phyloP scores from a whole-genome alignment of 2,329 filamentous ascomycete species.

The Aspergillus uvarum region DNA sequence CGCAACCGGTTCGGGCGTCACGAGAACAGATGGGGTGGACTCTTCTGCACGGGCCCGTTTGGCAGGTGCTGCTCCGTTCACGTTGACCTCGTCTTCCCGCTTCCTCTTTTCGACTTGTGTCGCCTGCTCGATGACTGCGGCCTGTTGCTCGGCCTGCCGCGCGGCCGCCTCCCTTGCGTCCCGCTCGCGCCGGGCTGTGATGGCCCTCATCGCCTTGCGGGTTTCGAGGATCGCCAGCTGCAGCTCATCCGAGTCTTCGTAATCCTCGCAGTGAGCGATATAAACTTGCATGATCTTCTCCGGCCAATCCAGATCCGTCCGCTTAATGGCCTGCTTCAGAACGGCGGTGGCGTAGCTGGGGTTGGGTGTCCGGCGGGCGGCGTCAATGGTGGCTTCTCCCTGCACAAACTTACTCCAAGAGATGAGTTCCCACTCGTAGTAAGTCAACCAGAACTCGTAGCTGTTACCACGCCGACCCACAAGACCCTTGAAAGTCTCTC shows the following conservation, averaged over 20 bases:
- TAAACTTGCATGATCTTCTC: slow-evolving; percentile 51
- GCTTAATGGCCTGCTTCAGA: slow-evolving; percentile 66
- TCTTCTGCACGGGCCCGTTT: slow-evolving; percentile 66
- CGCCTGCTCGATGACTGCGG: slow-evolving; percentile 24
- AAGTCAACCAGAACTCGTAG: slow-evolving; percentile 91
- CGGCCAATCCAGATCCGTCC: slow-evolving; percentile 51
- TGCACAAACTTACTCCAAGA: slow-evolving; percentile 61
- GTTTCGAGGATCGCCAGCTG: slow-evolving; percentile 72
- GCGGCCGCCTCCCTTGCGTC: slow-evolving; percentile 62
- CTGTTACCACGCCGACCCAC: slow-evolving; percentile 69
- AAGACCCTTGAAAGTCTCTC: slow-evolving; percentile 73
- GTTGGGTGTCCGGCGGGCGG: slow-evolving; percentile 58
- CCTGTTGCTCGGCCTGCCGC: slow-evolving; percentile 23
- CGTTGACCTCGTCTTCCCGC: slow-evolving; percentile 59
- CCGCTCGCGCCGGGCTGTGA: slow-evolving; percentile 63
- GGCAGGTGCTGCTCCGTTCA: slow-evolving; percentile 50
- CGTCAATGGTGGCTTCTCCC: slow-evolving; percentile 53
- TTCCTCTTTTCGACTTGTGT: slow-evolving; percentile 62
- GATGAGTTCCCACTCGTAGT: slow-evolving; percentile 89
- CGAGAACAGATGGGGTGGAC: slow-evolving; percentile 29
- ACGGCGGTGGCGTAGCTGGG: slow-evolving; percentile 74
- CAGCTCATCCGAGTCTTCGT: slow-evolving; percentile 75
- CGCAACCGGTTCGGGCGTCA: slow-evolving; percentile 31
- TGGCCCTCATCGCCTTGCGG: slow-evolving; percentile 64
- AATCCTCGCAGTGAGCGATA: slow-evolving; percentile 71